phyloP scores from a whole-genome alignment of 176 grass and related monocot species.

The Ensete ventricosum region DNA sequence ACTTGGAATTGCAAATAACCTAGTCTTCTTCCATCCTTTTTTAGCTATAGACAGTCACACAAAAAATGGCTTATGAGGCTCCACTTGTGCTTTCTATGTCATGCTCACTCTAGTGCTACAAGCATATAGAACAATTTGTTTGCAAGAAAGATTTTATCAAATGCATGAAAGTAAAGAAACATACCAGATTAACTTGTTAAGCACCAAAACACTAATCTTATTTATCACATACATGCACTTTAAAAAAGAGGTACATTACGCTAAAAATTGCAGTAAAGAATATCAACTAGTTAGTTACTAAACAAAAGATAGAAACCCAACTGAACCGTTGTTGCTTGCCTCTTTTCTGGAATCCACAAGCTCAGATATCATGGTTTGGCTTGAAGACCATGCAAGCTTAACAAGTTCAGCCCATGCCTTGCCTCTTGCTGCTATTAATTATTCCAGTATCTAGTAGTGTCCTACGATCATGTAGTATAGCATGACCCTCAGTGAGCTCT shows the following conservation, averaged over 20 bases:
- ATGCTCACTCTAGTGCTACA: neutral
- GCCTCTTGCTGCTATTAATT: slow-evolving; percentile 53
- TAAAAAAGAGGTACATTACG: neutral
- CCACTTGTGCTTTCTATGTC: neutral
- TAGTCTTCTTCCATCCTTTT: neutral
- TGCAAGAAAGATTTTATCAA: too few relatives aligned
- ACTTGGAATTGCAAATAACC: neutral
- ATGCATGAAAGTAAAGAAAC: too few relatives aligned
- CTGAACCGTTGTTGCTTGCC: slow-evolving; percentile 57
- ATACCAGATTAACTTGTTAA: too few relatives aligned
- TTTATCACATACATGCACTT: too few relatives aligned
- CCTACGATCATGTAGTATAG: slow-evolving; percentile 63
- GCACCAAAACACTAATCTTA: too few relatives aligned
- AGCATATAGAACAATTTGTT: neutral
- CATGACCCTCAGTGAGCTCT: slow-evolving; percentile 49
- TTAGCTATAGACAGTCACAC: neutral
- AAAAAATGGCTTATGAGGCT: neutral
- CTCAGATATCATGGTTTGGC: slow-evolving; percentile 44
- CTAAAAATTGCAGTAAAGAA: neutral
- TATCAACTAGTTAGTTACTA: slow-evolving; percentile 10
- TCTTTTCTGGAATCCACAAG: slow-evolving; percentile 61
- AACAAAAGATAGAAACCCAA: slow-evolving; percentile 6
- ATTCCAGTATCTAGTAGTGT: slow-evolving; percentile 86
- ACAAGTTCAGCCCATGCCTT: slow-evolving; percentile 81
- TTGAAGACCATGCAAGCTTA: slow-evolving; percentile 48